Evolutionary conservation across 208 protist genomes (phyloP).

Genomic region (Trypanosoma cruzi): DNA sequence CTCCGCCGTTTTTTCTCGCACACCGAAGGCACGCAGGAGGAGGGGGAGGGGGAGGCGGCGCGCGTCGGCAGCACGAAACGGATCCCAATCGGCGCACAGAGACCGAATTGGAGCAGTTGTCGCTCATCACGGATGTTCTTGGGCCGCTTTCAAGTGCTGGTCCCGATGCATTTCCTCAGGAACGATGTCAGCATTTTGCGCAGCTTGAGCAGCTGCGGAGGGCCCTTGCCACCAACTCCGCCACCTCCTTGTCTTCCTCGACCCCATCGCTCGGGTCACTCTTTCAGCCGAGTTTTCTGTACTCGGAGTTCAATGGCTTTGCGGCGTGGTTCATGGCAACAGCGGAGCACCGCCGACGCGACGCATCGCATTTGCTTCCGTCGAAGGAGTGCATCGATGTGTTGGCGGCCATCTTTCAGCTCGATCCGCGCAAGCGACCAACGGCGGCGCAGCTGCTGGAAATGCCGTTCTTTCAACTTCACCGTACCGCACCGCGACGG

Average conservation of each 20-base stretch:
- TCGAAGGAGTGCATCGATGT: conserved; percentile 72
- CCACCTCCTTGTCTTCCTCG: conserved; percentile 24
- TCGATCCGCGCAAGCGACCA: conserved; percentile 68
- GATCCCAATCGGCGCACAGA: conserved; percentile 37
- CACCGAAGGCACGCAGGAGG: conserved; percentile 22
- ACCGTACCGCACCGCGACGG: not conserved
- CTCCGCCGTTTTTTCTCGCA: conserved; percentile 75
- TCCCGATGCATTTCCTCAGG: conserved; percentile 40
- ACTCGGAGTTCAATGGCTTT: conserved; percentile 67
- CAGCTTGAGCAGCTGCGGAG: conserved; percentile 44
- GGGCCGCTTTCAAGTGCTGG: conserved; percentile 52
- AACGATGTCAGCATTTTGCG: conserved; percentile 45
- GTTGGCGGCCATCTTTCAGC: conserved; percentile 70
- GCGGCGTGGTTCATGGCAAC: conserved; percentile 67
- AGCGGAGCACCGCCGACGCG: conserved; percentile 48
- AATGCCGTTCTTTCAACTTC: conserved; percentile 74
- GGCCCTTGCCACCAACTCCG: conserved; percentile 17
- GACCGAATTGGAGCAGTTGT: conserved; percentile 74
- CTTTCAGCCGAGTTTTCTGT: conserved; percentile 72
- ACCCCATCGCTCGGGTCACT: conserved; percentile 34
- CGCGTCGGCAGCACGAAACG: not conserved
- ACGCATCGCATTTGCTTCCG: conserved; percentile 43
- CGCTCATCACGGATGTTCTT: conserved; percentile 67
- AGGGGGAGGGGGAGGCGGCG: conserved; percentile 17
- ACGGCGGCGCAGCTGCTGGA: conserved; percentile 75